Conservation (phyloP, 2,329 filamentous ascomycete species). For the Penicillium sp. region DNA sequence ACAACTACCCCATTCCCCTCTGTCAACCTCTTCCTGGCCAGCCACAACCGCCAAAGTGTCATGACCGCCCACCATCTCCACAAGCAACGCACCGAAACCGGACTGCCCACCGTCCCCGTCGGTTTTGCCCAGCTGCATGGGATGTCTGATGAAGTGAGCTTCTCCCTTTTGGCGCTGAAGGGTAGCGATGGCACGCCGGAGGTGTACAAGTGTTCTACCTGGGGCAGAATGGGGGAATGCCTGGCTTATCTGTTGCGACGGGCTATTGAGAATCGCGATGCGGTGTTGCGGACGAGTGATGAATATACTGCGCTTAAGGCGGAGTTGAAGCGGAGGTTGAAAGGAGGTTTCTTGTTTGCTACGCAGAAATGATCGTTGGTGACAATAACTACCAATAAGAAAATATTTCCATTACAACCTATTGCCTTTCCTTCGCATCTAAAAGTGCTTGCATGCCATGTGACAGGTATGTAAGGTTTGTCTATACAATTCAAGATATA, state of each 20-base stretch:
- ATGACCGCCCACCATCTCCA: conserved; percentile 53
- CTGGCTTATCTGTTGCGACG: conserved; percentile 69
- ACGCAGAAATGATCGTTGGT: background rate
- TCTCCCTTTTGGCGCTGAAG: conserved; percentile 52
- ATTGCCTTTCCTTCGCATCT: background rate
- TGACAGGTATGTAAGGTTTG: background rate
- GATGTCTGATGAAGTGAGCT: conserved; percentile 64
- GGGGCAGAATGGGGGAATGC: conserved; percentile 68
- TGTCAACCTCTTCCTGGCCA: conserved; percentile 71
- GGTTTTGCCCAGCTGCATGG: conserved; percentile 61
- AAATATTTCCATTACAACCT: background rate
- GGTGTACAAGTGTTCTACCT: conserved; percentile 60
- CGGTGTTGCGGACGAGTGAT: conserved; percentile 55
- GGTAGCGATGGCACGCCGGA: conserved; percentile 39
- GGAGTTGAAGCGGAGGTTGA: conserved; percentile 23
- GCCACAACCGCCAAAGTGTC: conserved; percentile 78
- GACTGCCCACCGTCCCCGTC: conserved; percentile 50
- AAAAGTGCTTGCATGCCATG: background rate
- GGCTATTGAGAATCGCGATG: conserved; percentile 63
- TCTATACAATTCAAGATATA: background rate
- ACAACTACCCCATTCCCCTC: conserved; percentile 51
- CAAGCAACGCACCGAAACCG: conserved; percentile 45
- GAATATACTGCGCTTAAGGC: conserved; percentile 35
- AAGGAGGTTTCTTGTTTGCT: conserved; percentile 13
- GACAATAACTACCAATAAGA: conserved; percentile 3